Evolutionary conservation across 225 moss, liverwort and hornwort genomes (phyloP), one percentile per base, ranked within the genome.

Genomic region (Bryoerythrophyllum caledonicum): DNA sequence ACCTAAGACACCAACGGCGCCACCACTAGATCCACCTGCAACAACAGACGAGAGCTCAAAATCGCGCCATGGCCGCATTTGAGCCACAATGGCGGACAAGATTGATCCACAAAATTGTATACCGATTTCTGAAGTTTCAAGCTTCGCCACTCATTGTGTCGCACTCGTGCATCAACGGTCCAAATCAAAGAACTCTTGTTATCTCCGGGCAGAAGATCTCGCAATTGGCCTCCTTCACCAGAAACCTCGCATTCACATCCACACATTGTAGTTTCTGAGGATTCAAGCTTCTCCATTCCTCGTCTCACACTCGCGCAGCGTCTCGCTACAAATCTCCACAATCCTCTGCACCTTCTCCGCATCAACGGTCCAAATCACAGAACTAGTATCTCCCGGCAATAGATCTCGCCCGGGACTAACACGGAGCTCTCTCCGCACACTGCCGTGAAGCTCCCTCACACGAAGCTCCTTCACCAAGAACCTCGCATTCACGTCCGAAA

Each of bases 401-500:
- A 88, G 80, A 27, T 69, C 68, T 26, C 3, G 3, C 2, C 25
- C 5, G 0, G 61, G 4, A 48, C 72, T 54, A 4, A 63, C 52
- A 2, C 9, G 65, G 9, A 88, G 73, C 65, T 74, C 62, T 56
- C 68, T 69, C 16, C 85, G 73, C 64, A 88, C 32, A 53, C 85
- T 85, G 0, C 88, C 88, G 13, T 88, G 88, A 41, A 88, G 75
- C 80, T 88, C 87, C 1, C n/a, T 51, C 0, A 41, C 75, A 9
- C 75, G 75, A 0, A 82, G 56, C 73, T 76, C 64, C 53, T 34
- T 56, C 13, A 82, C 75, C 7, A 88, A 15, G 6, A 55, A 32
- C 1, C 27, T 21, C 19, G 85, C 80, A 76, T 78, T 88, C 37
- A 24, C 59, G 23, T 80, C 80, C 3, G 82, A 55, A 21, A 88